phyloP scores from a whole-genome alignment of 2,329 filamentous ascomycete species.

The Xylariales sp. region DNA sequence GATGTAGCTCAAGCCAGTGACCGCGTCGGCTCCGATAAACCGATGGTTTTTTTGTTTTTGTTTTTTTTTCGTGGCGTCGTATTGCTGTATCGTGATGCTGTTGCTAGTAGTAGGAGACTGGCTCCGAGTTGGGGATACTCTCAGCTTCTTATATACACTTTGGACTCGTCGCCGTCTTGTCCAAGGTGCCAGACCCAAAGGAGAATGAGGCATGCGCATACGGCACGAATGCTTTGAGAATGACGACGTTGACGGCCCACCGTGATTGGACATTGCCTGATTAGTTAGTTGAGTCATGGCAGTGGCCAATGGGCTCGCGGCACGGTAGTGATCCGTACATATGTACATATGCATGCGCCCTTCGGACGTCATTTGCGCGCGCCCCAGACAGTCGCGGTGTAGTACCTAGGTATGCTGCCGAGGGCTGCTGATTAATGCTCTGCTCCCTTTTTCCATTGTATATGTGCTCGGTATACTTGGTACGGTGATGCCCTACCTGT shows the following conservation, averaged over 20 bases:
- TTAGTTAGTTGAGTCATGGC: background rate
- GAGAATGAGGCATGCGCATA: too few species aligned
- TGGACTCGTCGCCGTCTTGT: background rate
- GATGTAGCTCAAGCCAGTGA: background rate
- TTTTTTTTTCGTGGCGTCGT: background rate
- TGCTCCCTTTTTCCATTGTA: background rate
- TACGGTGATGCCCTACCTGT: too few species aligned
- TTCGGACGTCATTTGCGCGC: slow-evolving; percentile 8
- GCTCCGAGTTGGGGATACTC: background rate
- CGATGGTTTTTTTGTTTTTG: background rate
- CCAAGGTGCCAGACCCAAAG: too few species aligned
- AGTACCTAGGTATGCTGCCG: background rate
- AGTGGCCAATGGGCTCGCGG: slow-evolving; percentile 9
- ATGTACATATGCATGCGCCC: background rate
- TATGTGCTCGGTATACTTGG: too few species aligned
- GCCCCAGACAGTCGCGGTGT: background rate
- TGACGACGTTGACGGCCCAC: slow-evolving; percentile 6
- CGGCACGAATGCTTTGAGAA: background rate
- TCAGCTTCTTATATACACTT: slow-evolving; percentile 17
- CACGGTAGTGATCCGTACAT: background rate
- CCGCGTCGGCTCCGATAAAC: slow-evolving; percentile 21
- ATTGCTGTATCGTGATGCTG: background rate
- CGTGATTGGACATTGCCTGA: background rate
- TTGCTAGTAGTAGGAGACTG: background rate
- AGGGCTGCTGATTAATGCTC: slow-evolving; percentile 16